Percentiles rank a stretch among this genome's conserved stretches.
Conservation (phyloP, 2,329 filamentous ascomycete species). For the Neurospora sp. region DNA sequence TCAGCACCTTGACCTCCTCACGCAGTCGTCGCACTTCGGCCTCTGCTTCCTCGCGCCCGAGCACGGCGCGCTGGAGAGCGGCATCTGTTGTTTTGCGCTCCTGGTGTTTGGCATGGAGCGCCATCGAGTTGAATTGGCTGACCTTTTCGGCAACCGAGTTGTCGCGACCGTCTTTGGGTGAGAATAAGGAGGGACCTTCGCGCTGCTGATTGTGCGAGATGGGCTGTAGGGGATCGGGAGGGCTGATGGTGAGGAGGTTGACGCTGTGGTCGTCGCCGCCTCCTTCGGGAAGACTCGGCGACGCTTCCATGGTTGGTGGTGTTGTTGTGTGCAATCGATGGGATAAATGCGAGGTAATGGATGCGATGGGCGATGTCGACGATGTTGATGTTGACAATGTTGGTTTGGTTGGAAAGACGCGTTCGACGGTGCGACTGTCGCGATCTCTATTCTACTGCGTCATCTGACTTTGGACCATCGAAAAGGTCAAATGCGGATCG, state of each 20-base stretch:
- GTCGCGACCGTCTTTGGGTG: conserved; percentile 36
- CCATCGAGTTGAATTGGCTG: conserved; percentile 62
- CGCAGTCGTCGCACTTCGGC: conserved; percentile 52
- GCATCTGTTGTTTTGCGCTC: conserved; percentile 57
- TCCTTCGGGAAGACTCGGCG: conserved; percentile 36
- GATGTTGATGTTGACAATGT: neutral
- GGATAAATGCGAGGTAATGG: conserved; percentile 1
- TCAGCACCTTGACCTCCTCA: conserved; percentile 48
- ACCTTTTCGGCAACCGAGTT: conserved; percentile 58
- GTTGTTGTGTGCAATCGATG: neutral
- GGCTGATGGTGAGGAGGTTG: conserved; percentile 5
- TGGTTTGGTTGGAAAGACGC: neutral
- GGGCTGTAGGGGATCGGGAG: conserved; percentile 39
- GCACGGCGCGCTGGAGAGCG: conserved; percentile 54
- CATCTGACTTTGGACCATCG: neutral
- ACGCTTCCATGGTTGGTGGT: conserved; percentile 29
- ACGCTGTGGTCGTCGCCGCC: conserved; percentile 19
- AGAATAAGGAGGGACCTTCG: conserved; percentile 27
- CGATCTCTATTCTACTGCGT: neutral
- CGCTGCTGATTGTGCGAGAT: conserved; percentile 47
- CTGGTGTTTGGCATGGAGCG: conserved; percentile 48
- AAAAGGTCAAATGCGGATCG: neutral
- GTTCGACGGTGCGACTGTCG: neutral
- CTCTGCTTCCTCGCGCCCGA: conserved; percentile 63
- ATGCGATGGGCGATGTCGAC: neutral